Conservation (phyloP, 1,284 basidiomycete species). For the Sanguinoderma infundibulare region DNA sequence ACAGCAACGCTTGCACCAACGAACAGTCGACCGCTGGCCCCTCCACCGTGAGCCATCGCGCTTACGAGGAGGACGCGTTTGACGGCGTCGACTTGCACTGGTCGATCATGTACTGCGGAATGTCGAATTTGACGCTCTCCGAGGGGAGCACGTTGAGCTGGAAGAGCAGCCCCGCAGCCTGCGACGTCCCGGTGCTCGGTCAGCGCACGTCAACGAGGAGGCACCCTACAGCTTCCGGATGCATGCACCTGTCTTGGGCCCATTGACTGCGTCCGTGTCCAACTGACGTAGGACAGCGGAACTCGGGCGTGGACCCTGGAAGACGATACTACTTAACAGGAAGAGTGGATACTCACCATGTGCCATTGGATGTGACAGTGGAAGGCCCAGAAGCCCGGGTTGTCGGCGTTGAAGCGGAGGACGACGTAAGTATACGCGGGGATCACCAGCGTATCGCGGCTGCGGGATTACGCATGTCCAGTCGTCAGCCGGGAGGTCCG, state of each 20-base stretch:
- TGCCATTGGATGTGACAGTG: constrained; percentile 44
- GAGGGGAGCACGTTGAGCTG: constrained; percentile 39
- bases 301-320: neutral
- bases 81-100: constrained; percentile 29
- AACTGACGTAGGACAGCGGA: neutral
- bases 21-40: too few species aligned
- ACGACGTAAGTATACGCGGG: constrained; percentile 39
- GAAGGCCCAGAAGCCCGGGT: constrained; percentile 42
- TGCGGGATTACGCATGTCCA: constrained; percentile 1
- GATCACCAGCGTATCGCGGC: constrained; percentile 40
- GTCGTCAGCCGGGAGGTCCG: neutral
- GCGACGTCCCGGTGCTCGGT: neutral
- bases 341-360: constrained; percentile 31
- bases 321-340: neutral
- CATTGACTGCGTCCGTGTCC: neutral
- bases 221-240: neutral
- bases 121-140: constrained; percentile 29
- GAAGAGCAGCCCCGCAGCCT: constrained; percentile 40
- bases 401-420: constrained; percentile 42
- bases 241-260: too few species aligned
- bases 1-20: too few species aligned
- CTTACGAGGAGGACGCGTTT: too few species aligned
- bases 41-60: too few species aligned
- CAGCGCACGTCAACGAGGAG: neutral
- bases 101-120: constrained; percentile 39